Percentiles rank a stretch among this genome's conserved stretches.
Conservation (phyloP, 129 eudicot species). For the Chrysanthemum makinoi region DNA sequence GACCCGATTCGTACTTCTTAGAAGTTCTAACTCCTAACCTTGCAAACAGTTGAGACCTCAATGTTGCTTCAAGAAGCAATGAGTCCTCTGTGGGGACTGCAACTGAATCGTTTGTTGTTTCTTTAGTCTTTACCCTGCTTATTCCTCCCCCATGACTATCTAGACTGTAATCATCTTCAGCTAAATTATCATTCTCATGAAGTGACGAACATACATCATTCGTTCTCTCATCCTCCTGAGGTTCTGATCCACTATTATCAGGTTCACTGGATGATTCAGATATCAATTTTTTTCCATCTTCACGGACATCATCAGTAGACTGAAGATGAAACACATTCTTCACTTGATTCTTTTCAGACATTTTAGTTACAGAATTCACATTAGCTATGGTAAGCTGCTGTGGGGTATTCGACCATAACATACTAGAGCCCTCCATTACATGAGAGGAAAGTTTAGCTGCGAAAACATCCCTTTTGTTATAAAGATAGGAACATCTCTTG, state of each 20-base stretch:
- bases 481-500: conserved; percentile 60
- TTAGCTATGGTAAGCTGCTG: conserved; percentile 34
- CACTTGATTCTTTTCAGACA: conserved; percentile 35
- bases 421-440: conserved; percentile 50
- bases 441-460: conserved; percentile 50
- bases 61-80: conserved; percentile 71
- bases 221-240: conserved; percentile 32
- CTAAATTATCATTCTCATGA: conserved; percentile 28
- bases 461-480: conserved; percentile 50
- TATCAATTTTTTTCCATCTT: conserved; percentile 33
- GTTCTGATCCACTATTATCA: conserved; percentile 56
- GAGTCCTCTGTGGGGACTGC: conserved; percentile 53
- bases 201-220: conserved; percentile 31
- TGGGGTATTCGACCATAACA: conserved; percentile 39
- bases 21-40: conserved; percentile 42
- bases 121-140: conserved; percentile 30
- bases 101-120: conserved; percentile 25
- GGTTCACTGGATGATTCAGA: conserved; percentile 49
- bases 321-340: conserved; percentile 16
- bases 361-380: conserved; percentile 29
- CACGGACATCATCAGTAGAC: conserved; percentile 27
- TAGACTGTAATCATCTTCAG: conserved; percentile 41
- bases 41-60: conserved; percentile 73
- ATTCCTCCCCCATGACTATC: conserved; percentile 32
- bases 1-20: conserved; percentile 29